Evolutionary conservation across 768 basidiomycete genomes (phyloP).

Genomic region (Suillus lakei): DNA sequence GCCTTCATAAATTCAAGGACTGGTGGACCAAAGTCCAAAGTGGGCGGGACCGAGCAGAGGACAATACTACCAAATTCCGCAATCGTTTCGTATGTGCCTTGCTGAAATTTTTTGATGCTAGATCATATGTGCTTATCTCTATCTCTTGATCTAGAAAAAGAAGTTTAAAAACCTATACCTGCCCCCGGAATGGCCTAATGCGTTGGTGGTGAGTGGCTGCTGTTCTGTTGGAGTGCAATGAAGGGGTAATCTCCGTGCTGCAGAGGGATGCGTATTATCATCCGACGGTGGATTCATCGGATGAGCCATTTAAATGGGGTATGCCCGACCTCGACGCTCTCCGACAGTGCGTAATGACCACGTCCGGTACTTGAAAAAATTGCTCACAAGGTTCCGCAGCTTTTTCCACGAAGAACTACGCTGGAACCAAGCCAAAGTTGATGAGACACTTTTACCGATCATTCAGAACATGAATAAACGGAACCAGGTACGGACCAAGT

Average conservation of each 20-base stretch:
- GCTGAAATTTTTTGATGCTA: conserved; percentile 12
- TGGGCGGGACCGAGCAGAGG: conserved; percentile 80
- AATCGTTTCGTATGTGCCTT: conserved; percentile 76
- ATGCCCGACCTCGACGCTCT: conserved; percentile 95
- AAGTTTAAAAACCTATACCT: conserved; percentile 85
- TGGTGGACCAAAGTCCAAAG: conserved; percentile 97
- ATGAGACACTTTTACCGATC: conserved; percentile 90
- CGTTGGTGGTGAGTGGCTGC: conserved; percentile 72
- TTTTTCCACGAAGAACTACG: conserved; percentile 79
- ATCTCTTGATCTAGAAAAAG: conserved; percentile 67
- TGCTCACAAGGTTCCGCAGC: conserved; percentile 40
- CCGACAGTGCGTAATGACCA: conserved; percentile 58
- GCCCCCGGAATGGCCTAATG: conserved; percentile 86
- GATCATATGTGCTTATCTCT: conserved; percentile 14
- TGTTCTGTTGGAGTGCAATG: conserved; percentile 5
- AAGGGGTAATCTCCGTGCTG: conserved; percentile 3
- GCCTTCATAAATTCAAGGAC: conserved; percentile 83
- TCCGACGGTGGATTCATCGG: conserved; percentile 87
- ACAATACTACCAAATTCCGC: conserved; percentile 78
- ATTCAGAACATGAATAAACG: conserved; percentile 88
- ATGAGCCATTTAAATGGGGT: conserved; percentile 97
- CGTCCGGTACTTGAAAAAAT: conserved; percentile 10
- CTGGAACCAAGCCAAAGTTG: conserved; percentile 84
- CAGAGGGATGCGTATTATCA: conserved; percentile 94
- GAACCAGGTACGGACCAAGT: conserved; percentile 55